A percentile compares a stretch with the other conserved stretches of the same genome.
Evolutionary conservation across 2,329 filamentous ascomycete genomes (phyloP).

Genomic region (Gaeumannomyces tritici): DNA sequence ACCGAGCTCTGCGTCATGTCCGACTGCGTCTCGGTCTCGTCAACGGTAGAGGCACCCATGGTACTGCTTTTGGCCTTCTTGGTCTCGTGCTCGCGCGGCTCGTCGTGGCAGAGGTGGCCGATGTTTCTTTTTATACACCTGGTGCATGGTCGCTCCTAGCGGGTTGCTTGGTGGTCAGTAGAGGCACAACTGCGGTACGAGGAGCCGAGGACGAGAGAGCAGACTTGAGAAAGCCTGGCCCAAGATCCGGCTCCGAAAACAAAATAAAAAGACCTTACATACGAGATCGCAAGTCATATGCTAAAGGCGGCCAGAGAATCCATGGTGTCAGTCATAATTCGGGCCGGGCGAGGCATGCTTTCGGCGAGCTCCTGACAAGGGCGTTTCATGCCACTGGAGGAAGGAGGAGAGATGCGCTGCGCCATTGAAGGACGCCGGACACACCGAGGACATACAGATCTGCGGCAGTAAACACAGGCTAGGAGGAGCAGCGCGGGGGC

Average conservation of each 20-base stretch:
- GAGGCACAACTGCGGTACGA: neutral
- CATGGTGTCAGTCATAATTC: neutral
- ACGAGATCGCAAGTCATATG: conserved; percentile 92
- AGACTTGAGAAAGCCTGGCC: too few species aligned
- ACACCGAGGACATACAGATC: conserved; percentile 63
- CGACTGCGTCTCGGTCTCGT: conserved; percentile 49
- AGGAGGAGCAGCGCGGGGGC: conserved; percentile 25
- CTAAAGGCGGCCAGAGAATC: conserved; percentile 29
- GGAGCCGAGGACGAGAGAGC: neutral
- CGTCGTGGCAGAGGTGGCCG: conserved; percentile 95
- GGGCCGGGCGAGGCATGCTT: neutral
- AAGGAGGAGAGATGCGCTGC: neutral
- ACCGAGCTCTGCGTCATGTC: conserved; percentile 39
- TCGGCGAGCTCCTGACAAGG: neutral
- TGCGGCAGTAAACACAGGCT: conserved; percentile 84
- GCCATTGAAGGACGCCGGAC: conserved; percentile 9
- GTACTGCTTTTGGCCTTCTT: conserved; percentile 66
- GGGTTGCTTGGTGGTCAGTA: neutral
- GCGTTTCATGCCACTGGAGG: neutral
- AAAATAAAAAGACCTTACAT: conserved; percentile 34
- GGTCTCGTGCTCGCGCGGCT: conserved; percentile 73
- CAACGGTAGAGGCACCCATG: conserved; percentile 43
- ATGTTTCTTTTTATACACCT: conserved; percentile 98
- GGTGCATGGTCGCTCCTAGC: conserved; percentile 86
- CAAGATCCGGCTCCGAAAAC: too few species aligned